Percentiles rank a stretch among this genome's conserved stretches.
phyloP scores from a whole-genome alignment of 768 basidiomycete genomes.

The Coprinellus micaceus region DNA sequence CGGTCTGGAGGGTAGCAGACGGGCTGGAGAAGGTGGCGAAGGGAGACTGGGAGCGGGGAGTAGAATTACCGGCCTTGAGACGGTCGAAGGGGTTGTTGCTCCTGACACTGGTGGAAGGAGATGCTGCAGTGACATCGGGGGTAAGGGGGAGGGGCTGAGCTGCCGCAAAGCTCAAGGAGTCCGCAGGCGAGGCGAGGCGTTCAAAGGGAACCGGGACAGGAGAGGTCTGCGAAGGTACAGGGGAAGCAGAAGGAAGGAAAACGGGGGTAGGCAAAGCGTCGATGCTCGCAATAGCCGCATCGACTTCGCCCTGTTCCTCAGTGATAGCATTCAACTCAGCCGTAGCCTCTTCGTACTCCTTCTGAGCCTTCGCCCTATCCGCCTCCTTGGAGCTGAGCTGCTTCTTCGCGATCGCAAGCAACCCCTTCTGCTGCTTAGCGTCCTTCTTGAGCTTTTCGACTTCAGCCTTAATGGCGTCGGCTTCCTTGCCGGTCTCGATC shows the following conservation, averaged over 20 bases:
- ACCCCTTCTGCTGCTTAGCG: constrained; percentile 92
- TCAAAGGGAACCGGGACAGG: constrained; percentile 18
- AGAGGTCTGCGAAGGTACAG: constrained; percentile 16
- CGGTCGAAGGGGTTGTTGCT: constrained; percentile 93
- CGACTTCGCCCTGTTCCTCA: constrained; percentile 53
- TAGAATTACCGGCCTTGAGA: constrained; percentile 44
- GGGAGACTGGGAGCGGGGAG: constrained; percentile 55
- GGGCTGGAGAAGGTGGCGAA: constrained; percentile 46
- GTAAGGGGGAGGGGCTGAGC: constrained; percentile 70
- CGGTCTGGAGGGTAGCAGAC: constrained; percentile 16
- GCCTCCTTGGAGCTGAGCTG: constrained; percentile 83
- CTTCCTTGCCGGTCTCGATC: constrained; percentile 74
- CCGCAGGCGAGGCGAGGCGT: constrained; percentile 35
- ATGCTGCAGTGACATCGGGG: constrained; percentile 53
- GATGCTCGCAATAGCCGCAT: constrained; percentile 42
- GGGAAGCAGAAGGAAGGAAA: constrained; percentile 8
- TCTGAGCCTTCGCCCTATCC: constrained; percentile 64
- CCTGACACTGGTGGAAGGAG: constrained; percentile 47
- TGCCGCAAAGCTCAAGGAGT: constrained; percentile 58
- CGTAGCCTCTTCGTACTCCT: constrained; percentile 67
- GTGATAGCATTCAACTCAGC: constrained; percentile 48
- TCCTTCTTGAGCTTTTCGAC: constrained; percentile 91
- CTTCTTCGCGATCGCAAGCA: constrained; percentile 92
- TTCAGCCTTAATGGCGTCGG: constrained; percentile 63
- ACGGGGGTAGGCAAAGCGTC: constrained; percentile 18